phyloP scores from a whole-genome alignment of 2,329 filamentous ascomycete species.

The Aureobasidium pullulans region DNA sequence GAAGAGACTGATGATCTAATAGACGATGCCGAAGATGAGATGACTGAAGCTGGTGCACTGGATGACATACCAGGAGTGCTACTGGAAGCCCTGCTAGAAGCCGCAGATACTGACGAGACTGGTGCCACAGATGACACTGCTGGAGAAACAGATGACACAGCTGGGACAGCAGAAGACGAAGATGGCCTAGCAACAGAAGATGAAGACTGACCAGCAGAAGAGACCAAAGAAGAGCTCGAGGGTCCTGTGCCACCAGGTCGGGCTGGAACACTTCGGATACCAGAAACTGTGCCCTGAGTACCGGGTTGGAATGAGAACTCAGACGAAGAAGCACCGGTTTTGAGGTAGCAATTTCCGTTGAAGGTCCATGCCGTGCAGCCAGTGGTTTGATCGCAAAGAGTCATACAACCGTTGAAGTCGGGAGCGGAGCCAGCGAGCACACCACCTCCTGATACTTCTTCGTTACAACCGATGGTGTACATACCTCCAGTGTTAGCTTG shows the following conservation, averaged over 20 bases:
- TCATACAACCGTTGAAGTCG: neutral
- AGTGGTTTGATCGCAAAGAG: neutral
- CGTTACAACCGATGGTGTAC: neutral
- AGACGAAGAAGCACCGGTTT: neutral
- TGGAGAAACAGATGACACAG: neutral
- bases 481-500: neutral
- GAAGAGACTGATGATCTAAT: too few species aligned
- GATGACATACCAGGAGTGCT: neutral
- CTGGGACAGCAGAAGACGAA: neutral
- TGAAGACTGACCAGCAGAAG: neutral
- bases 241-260: neutral
- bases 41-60: neutral
- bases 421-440: neutral
- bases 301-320: neutral
- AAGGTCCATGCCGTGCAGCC: neutral
- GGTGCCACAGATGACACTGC: neutral
- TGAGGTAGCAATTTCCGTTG: neutral
- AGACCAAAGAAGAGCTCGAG: neutral
- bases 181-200: neutral
- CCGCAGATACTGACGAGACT: neutral
- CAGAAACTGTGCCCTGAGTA: neutral
- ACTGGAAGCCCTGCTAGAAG: neutral
- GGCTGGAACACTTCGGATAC: neutral
- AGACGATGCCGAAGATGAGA: neutral
- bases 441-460: neutral